phyloP scores from a whole-genome alignment of 768 basidiomycete species.

The Trametes elegans region DNA sequence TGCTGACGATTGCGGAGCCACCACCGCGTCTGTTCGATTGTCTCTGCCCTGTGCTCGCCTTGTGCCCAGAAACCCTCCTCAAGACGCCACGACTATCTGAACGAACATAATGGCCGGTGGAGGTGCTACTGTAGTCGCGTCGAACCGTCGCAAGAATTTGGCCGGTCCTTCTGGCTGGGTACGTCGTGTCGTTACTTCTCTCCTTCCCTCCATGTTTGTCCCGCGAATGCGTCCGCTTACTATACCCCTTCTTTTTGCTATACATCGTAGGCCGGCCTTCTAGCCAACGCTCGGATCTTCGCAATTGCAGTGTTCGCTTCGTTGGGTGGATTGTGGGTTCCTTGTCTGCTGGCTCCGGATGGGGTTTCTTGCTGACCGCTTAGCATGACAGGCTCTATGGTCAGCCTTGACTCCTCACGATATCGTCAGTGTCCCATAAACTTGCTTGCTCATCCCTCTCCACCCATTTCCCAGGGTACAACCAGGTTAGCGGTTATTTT shows the following conservation, averaged over 20 bases:
- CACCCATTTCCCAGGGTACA: constrained; percentile 56
- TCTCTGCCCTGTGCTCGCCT: background rate
- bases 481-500: constrained; percentile 46
- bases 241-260: constrained; percentile 9
- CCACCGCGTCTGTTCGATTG: background rate
- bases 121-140: constrained; percentile 35
- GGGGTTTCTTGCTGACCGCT: constrained; percentile 9
- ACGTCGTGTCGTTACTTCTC: constrained; percentile 22
- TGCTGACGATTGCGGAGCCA: background rate
- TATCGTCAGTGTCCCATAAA: background rate
- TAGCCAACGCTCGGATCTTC: constrained; percentile 65
- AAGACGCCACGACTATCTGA: background rate
- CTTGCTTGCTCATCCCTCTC: background rate
- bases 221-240: background rate
- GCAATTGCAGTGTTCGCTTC: constrained; percentile 75
- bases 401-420: constrained; percentile 28
- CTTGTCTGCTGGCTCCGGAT: background rate
- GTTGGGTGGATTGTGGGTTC: constrained; percentile 67
- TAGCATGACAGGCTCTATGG: constrained; percentile 55
- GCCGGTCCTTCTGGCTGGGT: constrained; percentile 71
- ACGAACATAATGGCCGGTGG: constrained; percentile 44
- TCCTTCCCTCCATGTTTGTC: background rate
- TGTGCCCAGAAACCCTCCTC: background rate
- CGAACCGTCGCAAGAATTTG: constrained; percentile 50
- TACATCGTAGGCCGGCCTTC: constrained; percentile 50